phyloP scores from a whole-genome alignment of 2,329 filamentous ascomycete species.

The Sporothrix inflata region DNA sequence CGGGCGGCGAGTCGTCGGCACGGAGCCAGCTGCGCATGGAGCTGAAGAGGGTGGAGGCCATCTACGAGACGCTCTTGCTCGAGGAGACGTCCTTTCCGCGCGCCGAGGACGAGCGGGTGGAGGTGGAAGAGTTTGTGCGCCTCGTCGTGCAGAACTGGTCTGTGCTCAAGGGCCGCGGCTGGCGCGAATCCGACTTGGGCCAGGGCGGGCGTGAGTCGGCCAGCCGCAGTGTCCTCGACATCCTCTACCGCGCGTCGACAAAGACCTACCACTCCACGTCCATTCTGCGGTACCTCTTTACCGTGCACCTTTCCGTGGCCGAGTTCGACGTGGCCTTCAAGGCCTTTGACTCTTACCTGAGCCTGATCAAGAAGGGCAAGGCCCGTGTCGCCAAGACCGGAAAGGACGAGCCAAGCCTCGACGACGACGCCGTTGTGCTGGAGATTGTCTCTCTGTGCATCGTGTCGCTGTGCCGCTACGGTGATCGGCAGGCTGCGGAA shows the following conservation, averaged over 20 bases:
- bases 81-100: conserved; percentile 81
- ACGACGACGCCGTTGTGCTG: conserved; percentile 76
- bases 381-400: conserved; percentile 80
- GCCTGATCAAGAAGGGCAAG: conserved; percentile 83
- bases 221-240: conserved; percentile 78
- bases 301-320: conserved; percentile 81
- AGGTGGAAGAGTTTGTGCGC: conserved; percentile 81
- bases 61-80: conserved; percentile 79
- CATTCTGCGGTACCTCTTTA: conserved; percentile 83
- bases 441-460: conserved; percentile 81
- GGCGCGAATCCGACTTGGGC: conserved; percentile 80
- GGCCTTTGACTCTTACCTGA: conserved; percentile 88
- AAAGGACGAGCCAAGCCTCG: conserved; percentile 70
- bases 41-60: conserved; percentile 74
- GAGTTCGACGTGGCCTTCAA: conserved; percentile 92
- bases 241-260: conserved; percentile 85
- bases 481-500: conserved; percentile 72
- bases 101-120: conserved; percentile 75
- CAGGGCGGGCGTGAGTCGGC: conserved; percentile 76
- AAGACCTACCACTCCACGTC: conserved; percentile 95
- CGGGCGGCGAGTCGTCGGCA: conserved; percentile 51
- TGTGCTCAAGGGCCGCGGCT: conserved; percentile 75
- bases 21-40: conserved; percentile 72
- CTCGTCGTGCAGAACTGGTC: conserved; percentile 84
- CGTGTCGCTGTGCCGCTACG: conserved; percentile 79